These are phyloP conservation scores for Aureobasidium mangrovei DNA, from an alignment of 2,329 filamentous ascomycete genomes.

Conservation along the genomic window DNA sequence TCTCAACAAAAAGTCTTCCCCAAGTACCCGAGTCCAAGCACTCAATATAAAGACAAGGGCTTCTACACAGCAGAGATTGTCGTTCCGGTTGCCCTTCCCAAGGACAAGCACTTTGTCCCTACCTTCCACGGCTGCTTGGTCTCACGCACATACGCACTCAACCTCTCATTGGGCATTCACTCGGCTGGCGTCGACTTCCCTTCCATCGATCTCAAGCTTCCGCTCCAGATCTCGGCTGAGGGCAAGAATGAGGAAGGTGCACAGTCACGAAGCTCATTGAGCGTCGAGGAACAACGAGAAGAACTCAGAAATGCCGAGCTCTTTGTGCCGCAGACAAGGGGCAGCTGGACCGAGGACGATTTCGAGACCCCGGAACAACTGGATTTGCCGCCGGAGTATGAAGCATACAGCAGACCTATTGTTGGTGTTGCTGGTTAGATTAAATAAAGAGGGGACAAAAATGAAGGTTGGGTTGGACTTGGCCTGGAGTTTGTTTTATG, in stretches of 20 bases:
- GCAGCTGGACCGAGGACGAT: neutral
- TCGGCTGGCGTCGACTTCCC: constrained; percentile 26
- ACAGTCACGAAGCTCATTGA: constrained; percentile 16
- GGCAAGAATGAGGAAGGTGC: constrained; percentile 15
- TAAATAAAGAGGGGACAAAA: neutral
- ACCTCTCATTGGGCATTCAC: constrained; percentile 46
- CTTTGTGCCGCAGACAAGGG: constrained; percentile 20
- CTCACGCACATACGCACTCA: constrained; percentile 54
- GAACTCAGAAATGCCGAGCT: constrained; percentile 24
- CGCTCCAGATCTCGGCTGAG: constrained; percentile 35
- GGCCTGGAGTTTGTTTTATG: too few species aligned
- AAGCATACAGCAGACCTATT: neutral
- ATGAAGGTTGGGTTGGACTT: neutral
- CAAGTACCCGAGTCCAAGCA: constrained; percentile 28
- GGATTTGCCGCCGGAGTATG: constrained; percentile 1
- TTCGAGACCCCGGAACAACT: neutral
- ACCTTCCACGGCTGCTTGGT: constrained; percentile 63
- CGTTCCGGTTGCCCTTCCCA: constrained; percentile 54
- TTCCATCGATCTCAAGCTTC: constrained; percentile 34
- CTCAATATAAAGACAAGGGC: constrained; percentile 35
- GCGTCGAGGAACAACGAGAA: constrained; percentile 19
- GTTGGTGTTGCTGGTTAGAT: neutral
- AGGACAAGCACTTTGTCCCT: constrained; percentile 54
- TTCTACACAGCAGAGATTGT: constrained; percentile 57
- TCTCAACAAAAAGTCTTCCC: constrained; percentile 24